A percentile compares a stretch with the other conserved stretches of the same genome.
Evolutionary conservation across 2,329 filamentous ascomycete species (phyloP).

Genomic region (Fusarium dimerum): DNA sequence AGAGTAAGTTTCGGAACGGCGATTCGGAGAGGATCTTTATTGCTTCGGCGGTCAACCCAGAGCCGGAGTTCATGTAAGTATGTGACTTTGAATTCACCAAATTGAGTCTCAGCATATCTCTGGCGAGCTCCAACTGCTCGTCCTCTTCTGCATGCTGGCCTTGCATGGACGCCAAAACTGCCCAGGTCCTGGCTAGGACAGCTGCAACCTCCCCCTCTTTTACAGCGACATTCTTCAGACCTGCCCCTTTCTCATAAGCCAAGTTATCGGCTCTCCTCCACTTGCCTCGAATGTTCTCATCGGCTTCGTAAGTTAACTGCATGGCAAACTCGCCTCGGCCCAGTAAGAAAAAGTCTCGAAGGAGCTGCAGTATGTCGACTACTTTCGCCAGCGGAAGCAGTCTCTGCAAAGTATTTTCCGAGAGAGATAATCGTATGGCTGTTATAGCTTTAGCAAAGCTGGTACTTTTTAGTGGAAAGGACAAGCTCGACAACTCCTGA

Average conservation of each 20-base stretch:
- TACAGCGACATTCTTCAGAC: constrained; percentile 53
- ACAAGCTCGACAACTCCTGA: constrained; percentile 65
- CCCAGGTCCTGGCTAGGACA: constrained; percentile 76
- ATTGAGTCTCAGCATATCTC: constrained; percentile 70
- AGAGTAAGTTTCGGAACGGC: constrained; percentile 77
- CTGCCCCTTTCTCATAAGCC: constrained; percentile 56
- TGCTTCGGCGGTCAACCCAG: constrained; percentile 34
- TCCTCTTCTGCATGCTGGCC: constrained; percentile 73
- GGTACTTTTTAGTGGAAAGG: constrained; percentile 72
- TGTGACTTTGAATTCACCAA: constrained; percentile 52
- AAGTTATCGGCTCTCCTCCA: constrained; percentile 66
- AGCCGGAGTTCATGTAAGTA: constrained; percentile 40
- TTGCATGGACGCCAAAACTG: constrained; percentile 73
- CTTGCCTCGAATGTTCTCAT: constrained; percentile 73
- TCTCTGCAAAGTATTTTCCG: constrained; percentile 79
- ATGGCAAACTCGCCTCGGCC: constrained; percentile 90
- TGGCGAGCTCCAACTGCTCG: constrained; percentile 80
- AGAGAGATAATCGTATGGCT: constrained; percentile 77
- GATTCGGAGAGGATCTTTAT: constrained; percentile 45
- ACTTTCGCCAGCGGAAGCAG: constrained; percentile 78
- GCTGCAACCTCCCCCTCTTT: constrained; percentile 86
- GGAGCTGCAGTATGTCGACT: constrained; percentile 71
- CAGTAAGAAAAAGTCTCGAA: constrained; percentile 86
- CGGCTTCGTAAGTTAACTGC: constrained; percentile 81
- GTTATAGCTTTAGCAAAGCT: constrained; percentile 72